These are phyloP conservation scores for Handroanthus guayacan DNA, from an alignment of 257 asterid genomes.

Conservation along the genomic window DNA sequence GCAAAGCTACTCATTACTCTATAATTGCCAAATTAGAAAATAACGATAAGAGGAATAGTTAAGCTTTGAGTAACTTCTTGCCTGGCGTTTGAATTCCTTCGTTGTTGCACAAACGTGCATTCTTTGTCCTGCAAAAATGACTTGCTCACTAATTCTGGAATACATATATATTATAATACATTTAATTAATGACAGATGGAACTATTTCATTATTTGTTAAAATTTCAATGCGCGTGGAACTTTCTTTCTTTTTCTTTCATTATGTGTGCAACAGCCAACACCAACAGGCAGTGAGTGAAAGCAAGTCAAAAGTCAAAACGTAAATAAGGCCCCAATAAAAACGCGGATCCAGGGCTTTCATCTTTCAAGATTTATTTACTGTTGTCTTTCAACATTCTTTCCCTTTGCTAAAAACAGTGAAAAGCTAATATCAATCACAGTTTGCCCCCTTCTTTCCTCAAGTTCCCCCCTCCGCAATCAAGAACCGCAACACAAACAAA, in stretches of 20 bases:
- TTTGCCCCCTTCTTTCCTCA: constrained; percentile 21
- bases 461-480: constrained; percentile 28
- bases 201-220: neutral
- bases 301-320: constrained; percentile 45
- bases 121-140: too few species aligned
- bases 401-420: constrained; percentile 29
- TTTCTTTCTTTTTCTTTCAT: neutral
- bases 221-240: neutral
- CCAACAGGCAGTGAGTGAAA: neutral
- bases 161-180: too few species aligned
- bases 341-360: constrained; percentile 52
- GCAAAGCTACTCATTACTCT: neutral
- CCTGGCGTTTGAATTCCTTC: too few species aligned
- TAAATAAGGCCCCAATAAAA: constrained; percentile 28
- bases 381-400: constrained; percentile 43
- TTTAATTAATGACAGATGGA: too few species aligned
- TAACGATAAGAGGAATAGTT: too few species aligned
- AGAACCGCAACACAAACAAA: neutral
- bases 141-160: too few species aligned
- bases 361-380: constrained; percentile 31
- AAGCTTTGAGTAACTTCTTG: too few species aligned
- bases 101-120: too few species aligned
- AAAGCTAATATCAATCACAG: constrained; percentile 32
- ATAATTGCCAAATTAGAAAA: too few species aligned
- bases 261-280: neutral